Base-by-base conservation (phyloP, 306 rosid genomes). In the Ceratonia siliqua region DNA sequence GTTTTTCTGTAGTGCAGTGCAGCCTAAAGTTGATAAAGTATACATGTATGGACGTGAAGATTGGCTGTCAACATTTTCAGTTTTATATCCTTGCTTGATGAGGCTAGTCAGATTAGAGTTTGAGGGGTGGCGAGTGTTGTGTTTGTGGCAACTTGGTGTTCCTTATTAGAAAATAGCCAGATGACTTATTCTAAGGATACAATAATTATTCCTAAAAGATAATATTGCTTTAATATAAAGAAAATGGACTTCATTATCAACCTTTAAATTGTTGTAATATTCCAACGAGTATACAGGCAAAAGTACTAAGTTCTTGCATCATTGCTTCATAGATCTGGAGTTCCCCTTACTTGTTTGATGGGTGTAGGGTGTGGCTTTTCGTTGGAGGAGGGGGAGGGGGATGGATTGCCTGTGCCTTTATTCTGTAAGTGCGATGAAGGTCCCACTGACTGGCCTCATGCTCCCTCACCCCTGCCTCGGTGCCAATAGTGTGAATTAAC, bases 401-500 rank as follows among this genome's bases (percentile, higher is more conserved):
- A 48, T 28, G 68, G 38, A 5, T 14, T 56, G 5, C 62, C 22
- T 28, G 10, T 38, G 56, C n/a, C 53, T 63, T 6, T 15, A 9
- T 17, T 58, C 25, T 70, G 27, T 54, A 50, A 76, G 55, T 49
- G 49, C 56, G 48, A 28, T n/a, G 21, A n/a, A 38, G 32, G 38
- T 62, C 50, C 43, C 32, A 11, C 10, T 61, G 77, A 38, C 53
- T 46, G 39, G 36, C n/a, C 41, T 54, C 24, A 11, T 62, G 20
- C 43, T 63, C 61, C 25, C 52, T 39, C 48, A 27, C 6, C 1
- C 1, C n/a, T 5, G 27, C 10, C 52, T 53, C 52, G 20, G n/a
- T 78, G 46, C 38, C 49, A 28, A 38, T 72, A 25, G 25, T 79
- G 20, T 54, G 68, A 32, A 53, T 72, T 71, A 63, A 27, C 49